A percentile compares a stretch with the other conserved stretches of the same genome.
Evolutionary conservation across 192 early-diverging fungal genomes (phyloP).

Genomic region (Mortierella hygrophila): DNA sequence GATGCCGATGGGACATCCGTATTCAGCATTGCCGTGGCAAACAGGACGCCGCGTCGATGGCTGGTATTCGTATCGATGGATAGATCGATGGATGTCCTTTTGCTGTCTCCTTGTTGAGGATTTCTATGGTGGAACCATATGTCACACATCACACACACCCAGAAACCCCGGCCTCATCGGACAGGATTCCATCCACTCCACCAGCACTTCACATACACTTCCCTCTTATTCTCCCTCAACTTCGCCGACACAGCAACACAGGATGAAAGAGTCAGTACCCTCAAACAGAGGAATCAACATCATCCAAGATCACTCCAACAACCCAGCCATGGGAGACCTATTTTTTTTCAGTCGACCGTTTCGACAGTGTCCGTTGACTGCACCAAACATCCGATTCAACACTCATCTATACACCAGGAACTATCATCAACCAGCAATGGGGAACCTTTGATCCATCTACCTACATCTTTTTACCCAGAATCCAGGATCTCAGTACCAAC

Average conservation of each 20-base stretch:
- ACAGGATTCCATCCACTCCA: not conserved
- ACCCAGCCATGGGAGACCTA: not conserved
- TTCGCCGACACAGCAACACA: not conserved
- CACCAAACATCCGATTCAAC: not conserved
- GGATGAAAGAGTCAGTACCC: not conserved
- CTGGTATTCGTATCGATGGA: slow-evolving; percentile 19
- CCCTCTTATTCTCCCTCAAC: not conserved
- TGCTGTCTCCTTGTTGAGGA: not conserved
- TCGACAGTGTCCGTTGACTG: not conserved
- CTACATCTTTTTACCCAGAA: not conserved
- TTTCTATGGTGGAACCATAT: not conserved
- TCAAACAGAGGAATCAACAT: not conserved
- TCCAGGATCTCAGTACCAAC: not conserved
- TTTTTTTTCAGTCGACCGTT: not conserved
- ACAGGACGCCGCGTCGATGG: not conserved
- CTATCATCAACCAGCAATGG: not conserved
- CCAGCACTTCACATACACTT: not conserved
- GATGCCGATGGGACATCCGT: not conserved
- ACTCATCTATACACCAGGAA: not conserved
- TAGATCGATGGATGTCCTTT: slow-evolving; percentile 31
- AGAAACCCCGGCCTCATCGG: not conserved
- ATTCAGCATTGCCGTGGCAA: not conserved
- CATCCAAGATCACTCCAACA: not conserved
- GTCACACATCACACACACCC: not conserved
- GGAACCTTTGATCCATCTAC: not conserved